Evolutionary conservation across 2,329 filamentous ascomycete species (phyloP), one percentile per base, ranked within the genome.

Genomic region (Aureobasidium sp.): DNA sequence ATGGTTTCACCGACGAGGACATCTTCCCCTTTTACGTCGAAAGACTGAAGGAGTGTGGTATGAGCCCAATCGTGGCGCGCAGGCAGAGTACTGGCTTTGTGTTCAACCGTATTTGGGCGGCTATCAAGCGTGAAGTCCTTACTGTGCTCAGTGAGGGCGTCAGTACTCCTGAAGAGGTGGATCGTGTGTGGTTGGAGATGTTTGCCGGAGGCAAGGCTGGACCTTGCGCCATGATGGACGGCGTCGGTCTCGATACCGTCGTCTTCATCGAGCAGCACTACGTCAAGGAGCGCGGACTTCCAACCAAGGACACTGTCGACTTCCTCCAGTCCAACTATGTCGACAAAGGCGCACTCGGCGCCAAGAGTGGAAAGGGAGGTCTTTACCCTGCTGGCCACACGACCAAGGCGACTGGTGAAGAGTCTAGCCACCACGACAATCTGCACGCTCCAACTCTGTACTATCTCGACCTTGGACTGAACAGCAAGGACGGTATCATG

Each of bases 71-170:
- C 27, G 67, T 74, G 5, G 79, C 79, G 0, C 66, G 72, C 7
- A 78, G 76, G 53, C 77, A 83, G 64, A 44, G 41, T 0, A 81
- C 80, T 0, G 78, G 81, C 0, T 79, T 83, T 64, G 79, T 84
- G 39, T 80, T 82, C 66, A 83, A 84, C 58, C 77, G 81, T 0
- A 68, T 84, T 0, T 84, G 81, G 81, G 82, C 81, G 0, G 81
- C 81, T 0, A 74, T 84, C n/a, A 83, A 84, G 68, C 73, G 81
- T 2, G 81, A 84, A 65, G 69, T 71, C 0, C 63, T 84, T 57
- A 75, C 69, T 0, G 79, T 83, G 10, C 64, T 84, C 3, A 72
- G 77, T 0, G 81, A 83, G 54, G 81, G 75, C 0, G 79, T 83
- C 0, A 75, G 76, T 0, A 72, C 71, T 0, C 79, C 82, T 0